Evolutionary conservation across 192 early-diverging fungal genomes (phyloP), one percentile per base, ranked within the genome.

Genomic region (Coemansia sp.): DNA sequence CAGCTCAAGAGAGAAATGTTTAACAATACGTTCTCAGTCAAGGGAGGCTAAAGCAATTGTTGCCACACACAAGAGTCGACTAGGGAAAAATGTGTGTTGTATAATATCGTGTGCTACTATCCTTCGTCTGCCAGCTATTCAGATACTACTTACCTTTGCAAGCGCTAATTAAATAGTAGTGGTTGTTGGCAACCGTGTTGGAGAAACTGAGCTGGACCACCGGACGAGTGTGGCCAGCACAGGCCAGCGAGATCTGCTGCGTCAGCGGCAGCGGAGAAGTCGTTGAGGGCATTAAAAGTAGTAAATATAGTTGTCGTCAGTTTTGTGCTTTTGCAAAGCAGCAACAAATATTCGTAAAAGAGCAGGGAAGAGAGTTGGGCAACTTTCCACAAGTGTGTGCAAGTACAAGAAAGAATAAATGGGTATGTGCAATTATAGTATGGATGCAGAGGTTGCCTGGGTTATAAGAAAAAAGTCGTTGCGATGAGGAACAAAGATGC

Each of bases 161-260:
- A 23, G 93, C 92, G 59, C 87, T 89, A 56, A 95, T 93, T 52
- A 95, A 83, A 73, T 88, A 86, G 69, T 89, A 95, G 48, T 71
- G 70, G 65, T 88, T 90, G 65, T 89, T 90, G 10, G 84, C 63
- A 39, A 85, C 87, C 60, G 90, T 83, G 43, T 84, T 75, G 5
- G 92, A 94, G 64, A 95, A 95, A 53, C 82, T 85, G 48, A 95
- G 84, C 76, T 95, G 91, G 14, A 94, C 92, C 15, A 95, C 93
- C 22, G 93, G 93, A 19, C 93, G 86, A 15, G 93, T 92, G 60
- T 95, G 93, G 2, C 93, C 93, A 23, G 92, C 89, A 75, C 93
- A 95, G 11, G 92, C 92, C 63, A 95, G 76, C 22, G 93, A 88
- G 56, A 90, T 90, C 62, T 84, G 79, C 69, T 69, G 73, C 21